Conservation (phyloP, 768 basidiomycete genomes). For the Galerina sulciceps region DNA sequence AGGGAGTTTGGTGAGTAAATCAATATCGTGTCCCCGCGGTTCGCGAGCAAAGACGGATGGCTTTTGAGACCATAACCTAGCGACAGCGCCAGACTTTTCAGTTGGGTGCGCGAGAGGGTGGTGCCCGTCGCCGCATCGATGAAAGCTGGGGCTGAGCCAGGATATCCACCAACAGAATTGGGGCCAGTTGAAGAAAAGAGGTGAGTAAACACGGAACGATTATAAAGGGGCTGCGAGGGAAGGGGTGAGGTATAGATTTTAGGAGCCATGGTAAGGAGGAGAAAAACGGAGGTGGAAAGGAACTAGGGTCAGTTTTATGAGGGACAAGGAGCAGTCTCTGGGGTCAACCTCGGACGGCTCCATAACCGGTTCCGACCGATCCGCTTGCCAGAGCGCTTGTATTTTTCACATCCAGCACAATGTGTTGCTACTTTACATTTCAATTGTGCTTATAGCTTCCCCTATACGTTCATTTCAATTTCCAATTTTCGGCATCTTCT, state of each 20-base stretch:
- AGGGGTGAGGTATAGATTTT: conserved; percentile 52
- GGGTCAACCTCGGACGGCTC: conserved; percentile 5
- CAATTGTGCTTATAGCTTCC: too few relatives aligned
- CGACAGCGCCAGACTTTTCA: conserved; percentile 56
- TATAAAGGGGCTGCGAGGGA: conserved; percentile 39
- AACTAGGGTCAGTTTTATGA: not conserved
- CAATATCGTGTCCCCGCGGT: conserved; percentile 60
- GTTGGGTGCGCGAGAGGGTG: conserved; percentile 56
- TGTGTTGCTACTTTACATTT: too few relatives aligned
- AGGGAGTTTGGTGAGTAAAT: conserved; percentile 75
- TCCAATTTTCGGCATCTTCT: too few relatives aligned
- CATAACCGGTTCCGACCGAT: conserved; percentile 1
- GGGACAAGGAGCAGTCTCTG: conserved; percentile 1
- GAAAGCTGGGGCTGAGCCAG: conserved; percentile 54
- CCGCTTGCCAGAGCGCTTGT: too few relatives aligned
- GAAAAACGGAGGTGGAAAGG: conserved; percentile 8
- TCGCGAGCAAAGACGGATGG: conserved; percentile 33
- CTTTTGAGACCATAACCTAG: conserved; percentile 62
- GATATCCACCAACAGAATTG: conserved; percentile 44
- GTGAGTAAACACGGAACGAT: conserved; percentile 52
- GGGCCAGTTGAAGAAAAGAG: conserved; percentile 41
- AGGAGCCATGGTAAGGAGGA: conserved; percentile 34
- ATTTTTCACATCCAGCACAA: too few relatives aligned
- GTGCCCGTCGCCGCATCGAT: conserved; percentile 67
- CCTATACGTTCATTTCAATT: too few relatives aligned